Evolutionary conservation across 345 rosid species (phyloP).

Genomic region (Aquilaria sinensis): DNA sequence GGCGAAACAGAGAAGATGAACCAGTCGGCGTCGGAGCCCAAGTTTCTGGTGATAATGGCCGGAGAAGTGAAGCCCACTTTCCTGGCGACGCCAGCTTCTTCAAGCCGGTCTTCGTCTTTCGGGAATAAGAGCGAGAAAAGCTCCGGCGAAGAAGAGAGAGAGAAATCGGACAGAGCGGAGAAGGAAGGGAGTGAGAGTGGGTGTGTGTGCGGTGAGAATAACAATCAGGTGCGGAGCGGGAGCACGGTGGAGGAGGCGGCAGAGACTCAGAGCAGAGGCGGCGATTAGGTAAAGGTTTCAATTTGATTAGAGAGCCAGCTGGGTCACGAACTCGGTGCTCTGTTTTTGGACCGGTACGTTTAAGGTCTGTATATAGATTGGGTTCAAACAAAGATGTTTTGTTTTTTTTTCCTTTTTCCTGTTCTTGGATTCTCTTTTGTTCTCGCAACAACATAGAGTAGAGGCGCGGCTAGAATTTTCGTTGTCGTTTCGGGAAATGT

Average conservation of each 20-base stretch:
- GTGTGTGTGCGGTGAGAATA: conserved; percentile 4
- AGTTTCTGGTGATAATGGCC: conserved; percentile 84
- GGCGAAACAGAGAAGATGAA: conserved; percentile 16
- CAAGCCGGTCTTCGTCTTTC: conserved; percentile 30
- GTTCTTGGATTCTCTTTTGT: neutral
- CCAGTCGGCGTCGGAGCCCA: conserved; percentile 44
- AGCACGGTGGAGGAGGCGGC: conserved; percentile 9
- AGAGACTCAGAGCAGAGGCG: conserved; percentile 14
- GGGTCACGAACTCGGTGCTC: conserved; percentile 25
- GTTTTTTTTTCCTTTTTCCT: neutral
- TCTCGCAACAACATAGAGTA: no score
- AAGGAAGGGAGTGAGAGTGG: conserved; percentile 10
- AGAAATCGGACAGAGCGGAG: conserved; percentile 21
- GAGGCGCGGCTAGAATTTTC: no score
- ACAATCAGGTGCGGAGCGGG: conserved; percentile 16
- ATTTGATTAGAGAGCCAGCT: conserved; percentile 15
- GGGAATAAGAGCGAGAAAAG: conserved; percentile 32
- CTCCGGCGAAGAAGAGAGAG: conserved; percentile 31
- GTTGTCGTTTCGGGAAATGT: conserved; percentile 29
- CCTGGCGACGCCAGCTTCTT: conserved; percentile 64
- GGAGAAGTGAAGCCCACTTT: conserved; percentile 67
- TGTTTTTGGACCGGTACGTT: neutral
- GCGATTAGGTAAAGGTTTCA: conserved; percentile 8
- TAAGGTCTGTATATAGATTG: conserved; percentile 13
- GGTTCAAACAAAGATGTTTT: neutral